These are phyloP conservation scores for Saccharomycopsis malanga DNA, from an alignment of 805 yeast genomes.

Conservation along the genomic window DNA sequence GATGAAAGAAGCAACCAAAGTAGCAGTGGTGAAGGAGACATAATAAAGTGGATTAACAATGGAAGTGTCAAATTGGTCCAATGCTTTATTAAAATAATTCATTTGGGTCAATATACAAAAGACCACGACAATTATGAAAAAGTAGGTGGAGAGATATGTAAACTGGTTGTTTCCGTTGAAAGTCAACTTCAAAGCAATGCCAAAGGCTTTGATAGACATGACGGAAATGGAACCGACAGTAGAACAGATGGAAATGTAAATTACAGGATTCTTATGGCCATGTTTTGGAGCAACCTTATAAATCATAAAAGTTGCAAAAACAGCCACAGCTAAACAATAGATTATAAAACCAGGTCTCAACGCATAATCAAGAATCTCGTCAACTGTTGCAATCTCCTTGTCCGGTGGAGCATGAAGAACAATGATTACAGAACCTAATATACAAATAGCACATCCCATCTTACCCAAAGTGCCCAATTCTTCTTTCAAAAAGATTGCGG, in stretches of 20 bases:
- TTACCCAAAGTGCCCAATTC: conserved; percentile 83
- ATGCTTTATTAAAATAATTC: conserved; percentile 90
- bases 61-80: conserved; percentile 88
- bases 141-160: conserved; percentile 74
- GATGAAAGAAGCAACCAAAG: conserved; percentile 78
- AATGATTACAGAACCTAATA: conserved; percentile 81
- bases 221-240: conserved; percentile 86
- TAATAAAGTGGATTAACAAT: conserved; percentile 88
- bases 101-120: conserved; percentile 83
- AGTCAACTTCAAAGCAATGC: conserved; percentile 82
- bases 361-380: conserved; percentile 78
- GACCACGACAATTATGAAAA: conserved; percentile 70
- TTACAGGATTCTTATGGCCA: conserved; percentile 79
- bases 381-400: conserved; percentile 80
- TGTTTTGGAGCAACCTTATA: conserved; percentile 75
- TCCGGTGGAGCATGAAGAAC: conserved; percentile 94
- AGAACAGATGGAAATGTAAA: conserved; percentile 83
- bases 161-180: conserved; percentile 82
- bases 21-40: conserved; percentile 85
- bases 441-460: conserved; percentile 88
- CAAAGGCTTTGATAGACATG: conserved; percentile 89
- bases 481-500: conserved; percentile 77
- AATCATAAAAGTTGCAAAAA: conserved; percentile 70
- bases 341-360: conserved; percentile 67
- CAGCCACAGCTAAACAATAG: conserved; percentile 55